Evolutionary conservation across 176 grass and related monocot species (phyloP).

Genomic region (Alloteropsis semialata): DNA sequence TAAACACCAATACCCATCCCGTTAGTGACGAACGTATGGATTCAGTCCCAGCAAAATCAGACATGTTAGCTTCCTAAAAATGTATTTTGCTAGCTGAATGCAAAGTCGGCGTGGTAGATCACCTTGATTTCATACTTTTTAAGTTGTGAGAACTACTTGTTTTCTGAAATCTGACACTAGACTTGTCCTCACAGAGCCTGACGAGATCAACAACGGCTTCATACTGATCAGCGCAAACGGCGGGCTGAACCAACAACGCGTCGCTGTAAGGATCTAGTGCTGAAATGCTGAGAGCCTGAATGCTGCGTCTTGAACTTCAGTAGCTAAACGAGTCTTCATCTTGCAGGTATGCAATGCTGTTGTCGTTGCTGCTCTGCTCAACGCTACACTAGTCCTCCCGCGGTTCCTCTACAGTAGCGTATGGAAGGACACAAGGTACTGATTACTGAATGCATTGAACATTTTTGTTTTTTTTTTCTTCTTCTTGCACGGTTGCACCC

Average conservation of each 20-base stretch:
- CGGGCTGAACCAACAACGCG: constrained; percentile 87
- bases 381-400: constrained; percentile 73
- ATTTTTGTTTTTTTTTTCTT: neutral
- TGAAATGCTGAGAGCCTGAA: neutral
- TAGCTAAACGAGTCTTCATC: neutral
- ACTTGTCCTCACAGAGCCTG: constrained; percentile 41
- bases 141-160: neutral
- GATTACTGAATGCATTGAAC: neutral
- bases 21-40: neutral
- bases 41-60: neutral
- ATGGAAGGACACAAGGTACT: constrained; percentile 84
- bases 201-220: constrained; percentile 55
- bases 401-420: constrained; percentile 88
- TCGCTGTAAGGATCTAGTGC: constrained; percentile 59
- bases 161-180: constrained; percentile 7
- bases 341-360: constrained; percentile 85
- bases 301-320: neutral
- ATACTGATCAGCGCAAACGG: constrained; percentile 88
- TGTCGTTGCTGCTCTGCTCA: constrained; percentile 72
- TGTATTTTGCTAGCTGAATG: neutral
- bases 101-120: neutral
- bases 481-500: neutral
- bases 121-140: neutral
- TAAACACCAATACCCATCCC: too few relatives aligned
- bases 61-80: neutral